Conservation (phyloP, 768 basidiomycete genomes). For the Podaxis pistillaris region DNA sequence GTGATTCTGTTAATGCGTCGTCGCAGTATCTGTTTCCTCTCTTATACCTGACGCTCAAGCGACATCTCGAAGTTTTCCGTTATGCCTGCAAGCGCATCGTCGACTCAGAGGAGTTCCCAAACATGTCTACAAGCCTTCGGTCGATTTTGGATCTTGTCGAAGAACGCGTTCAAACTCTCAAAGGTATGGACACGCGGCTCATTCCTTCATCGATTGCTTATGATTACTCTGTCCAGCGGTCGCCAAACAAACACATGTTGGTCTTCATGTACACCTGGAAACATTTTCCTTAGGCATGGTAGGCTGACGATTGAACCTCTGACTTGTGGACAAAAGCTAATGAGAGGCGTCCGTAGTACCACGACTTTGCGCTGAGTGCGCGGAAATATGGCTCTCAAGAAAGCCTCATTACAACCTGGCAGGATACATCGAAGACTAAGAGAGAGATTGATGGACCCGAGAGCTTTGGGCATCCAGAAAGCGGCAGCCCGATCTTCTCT, state of each 20-base stretch:
- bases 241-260: slow-evolving; percentile 30
- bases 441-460: background rate
- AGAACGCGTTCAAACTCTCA: slow-evolving; percentile 30
- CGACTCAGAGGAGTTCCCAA: slow-evolving; percentile 30
- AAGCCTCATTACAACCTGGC: background rate
- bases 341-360: background rate
- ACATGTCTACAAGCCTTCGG: slow-evolving; percentile 29
- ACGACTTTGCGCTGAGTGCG: background rate
- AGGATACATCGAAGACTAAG: background rate
- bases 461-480: background rate
- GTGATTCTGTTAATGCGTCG: background rate
- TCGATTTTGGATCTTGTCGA: slow-evolving; percentile 30
- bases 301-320: background rate
- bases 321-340: background rate
- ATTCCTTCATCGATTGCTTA: background rate
- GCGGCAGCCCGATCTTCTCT: background rate
- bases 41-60: slow-evolving; percentile 19
- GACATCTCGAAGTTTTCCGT: slow-evolving; percentile 19
- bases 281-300: slow-evolving; percentile 40
- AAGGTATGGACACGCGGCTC: slow-evolving; percentile 22
- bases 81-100: slow-evolving; percentile 34
- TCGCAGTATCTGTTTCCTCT: slow-evolving; percentile 22
- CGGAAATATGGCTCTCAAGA: background rate
- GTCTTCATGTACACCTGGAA: slow-evolving; percentile 26
- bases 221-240: slow-evolving; percentile 4